Evolutionary conservation across 139 green algal genomes (phyloP).

Genomic region (Chlorella sp.): DNA sequence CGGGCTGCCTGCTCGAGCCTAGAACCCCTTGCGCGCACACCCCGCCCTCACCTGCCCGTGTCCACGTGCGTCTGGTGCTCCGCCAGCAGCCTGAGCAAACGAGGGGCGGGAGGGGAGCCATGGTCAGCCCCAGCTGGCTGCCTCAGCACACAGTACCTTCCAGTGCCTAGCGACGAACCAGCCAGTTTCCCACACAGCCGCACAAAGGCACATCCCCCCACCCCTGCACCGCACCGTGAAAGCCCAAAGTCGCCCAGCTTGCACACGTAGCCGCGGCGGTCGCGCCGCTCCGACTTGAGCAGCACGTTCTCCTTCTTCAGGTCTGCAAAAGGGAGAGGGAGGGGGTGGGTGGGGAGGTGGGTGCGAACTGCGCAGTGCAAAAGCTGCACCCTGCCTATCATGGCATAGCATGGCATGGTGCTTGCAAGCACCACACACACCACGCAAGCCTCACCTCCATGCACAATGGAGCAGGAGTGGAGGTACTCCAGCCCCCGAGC

Average conservation of each 20-base stretch:
- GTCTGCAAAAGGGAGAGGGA: background rate
- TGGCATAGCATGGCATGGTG: too few species aligned
- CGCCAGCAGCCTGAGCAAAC: background rate
- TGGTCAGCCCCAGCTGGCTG: too few species aligned
- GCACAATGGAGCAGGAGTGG: background rate
- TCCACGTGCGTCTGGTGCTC: background rate
- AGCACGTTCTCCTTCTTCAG: constrained; percentile 6
- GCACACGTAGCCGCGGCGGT: background rate
- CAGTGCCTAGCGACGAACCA: too few species aligned
- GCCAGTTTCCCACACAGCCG: too few species aligned
- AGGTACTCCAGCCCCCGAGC: constrained; percentile 1
- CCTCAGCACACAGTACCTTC: too few species aligned
- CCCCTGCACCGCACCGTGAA: too few species aligned
- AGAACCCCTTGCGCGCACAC: too few species aligned
- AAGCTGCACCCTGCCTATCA: background rate
- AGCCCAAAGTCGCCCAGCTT: constrained; percentile 11
- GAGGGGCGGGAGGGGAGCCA: too few species aligned
- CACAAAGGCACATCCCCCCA: too few species aligned
- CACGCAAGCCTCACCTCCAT: constrained; percentile 5
- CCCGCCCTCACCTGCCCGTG: background rate
- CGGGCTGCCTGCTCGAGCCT: too few species aligned
- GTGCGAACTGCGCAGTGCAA: background rate
- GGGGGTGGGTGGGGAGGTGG: background rate
- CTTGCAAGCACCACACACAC: too few species aligned
- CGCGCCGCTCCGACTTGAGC: background rate